Conservation (phyloP, 176 grass and related monocot genomes). For the Microstegium vimineum region DNA sequence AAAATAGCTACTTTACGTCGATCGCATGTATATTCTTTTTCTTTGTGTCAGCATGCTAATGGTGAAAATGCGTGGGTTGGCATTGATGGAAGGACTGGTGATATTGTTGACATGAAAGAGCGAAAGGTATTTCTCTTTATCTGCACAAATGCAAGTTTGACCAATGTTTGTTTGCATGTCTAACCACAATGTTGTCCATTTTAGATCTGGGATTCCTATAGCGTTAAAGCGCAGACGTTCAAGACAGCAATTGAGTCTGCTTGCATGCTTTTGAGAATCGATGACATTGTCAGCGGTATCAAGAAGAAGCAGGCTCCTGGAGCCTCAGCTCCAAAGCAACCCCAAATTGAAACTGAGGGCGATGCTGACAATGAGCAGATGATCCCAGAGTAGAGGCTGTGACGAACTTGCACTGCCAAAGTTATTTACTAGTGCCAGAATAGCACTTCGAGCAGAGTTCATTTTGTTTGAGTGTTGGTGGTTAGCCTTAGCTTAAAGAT, state of each 20-base stretch:
- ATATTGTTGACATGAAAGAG: constrained; percentile 96
- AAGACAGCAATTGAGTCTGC: constrained; percentile 97
- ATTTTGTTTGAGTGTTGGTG: constrained; percentile 6
- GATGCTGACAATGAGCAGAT: constrained; percentile 96
- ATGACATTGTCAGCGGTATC: constrained; percentile 96
- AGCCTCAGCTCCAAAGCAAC: constrained; percentile 53
- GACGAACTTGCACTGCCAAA: not conserved
- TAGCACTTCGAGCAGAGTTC: constrained; percentile 9
- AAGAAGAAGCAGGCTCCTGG: constrained; percentile 88
- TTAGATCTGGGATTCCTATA: constrained; percentile 97
- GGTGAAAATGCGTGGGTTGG: constrained; percentile 91
- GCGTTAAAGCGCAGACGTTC: constrained; percentile 93
- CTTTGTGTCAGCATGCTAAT: constrained; percentile 69
- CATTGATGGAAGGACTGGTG: constrained; percentile 79
- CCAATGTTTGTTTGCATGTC: not conserved
- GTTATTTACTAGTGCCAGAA: constrained; percentile 15
- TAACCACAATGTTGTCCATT: constrained; percentile 2
- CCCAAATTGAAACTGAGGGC: constrained; percentile 79
- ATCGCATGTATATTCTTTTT: not conserved
- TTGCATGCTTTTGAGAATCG: constrained; percentile 94
- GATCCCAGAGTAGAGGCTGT: constrained; percentile 70
- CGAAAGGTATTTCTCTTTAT: constrained; percentile 47
- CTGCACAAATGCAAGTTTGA: not conserved
- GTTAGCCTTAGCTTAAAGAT: constrained; percentile 3
- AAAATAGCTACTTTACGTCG: not conserved